Base-by-base conservation (phyloP, 768 basidiomycete species). In the Boletus barrowsii region DNA sequence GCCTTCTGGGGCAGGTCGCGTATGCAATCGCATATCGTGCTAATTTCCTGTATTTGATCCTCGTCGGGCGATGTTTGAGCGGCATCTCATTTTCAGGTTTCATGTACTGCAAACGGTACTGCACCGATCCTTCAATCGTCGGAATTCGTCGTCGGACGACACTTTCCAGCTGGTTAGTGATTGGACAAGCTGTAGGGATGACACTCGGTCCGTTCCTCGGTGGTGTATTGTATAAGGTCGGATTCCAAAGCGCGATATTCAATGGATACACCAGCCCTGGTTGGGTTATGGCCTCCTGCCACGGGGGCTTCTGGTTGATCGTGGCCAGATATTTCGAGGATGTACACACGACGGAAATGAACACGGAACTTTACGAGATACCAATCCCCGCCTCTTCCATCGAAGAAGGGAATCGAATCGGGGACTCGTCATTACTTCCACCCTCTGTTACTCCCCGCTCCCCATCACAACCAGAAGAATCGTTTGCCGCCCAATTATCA, bases 211-310 rank as follows among this genome's bases (percentile, higher is more conserved):
- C 85, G 1, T 86, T 86, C 68, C 62, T 80, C 22, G 84, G 85
- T 22, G 86, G 85, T 8, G 51, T 84, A 2, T 62, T 87, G 32
- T 86, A 79, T 67, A 86, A 80, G 56, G 63, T 85, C 45, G 84
- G 84, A 2, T 84, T 85, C 62, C 53, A 54, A 18, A 83, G 78
- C 58, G 55, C 67, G 0, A 59, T 86, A 6, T 88, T 86, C 73
- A 87, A 88, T 59, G 85, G 86, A 5, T 83, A 76, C 58, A 85
- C 84, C 3, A 82, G 83, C 57, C 85, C 84, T 1, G 83, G 78
- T 2, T 88, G 85, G 84, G 55, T 84, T 48, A 83, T 86, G 80
- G 53, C 47, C 9, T 54, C 81, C 29, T 60, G 78, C 10, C 86
- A 83, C 77, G 64, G 68, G 6, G 59, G 76, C 11, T 86, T 84